Evolutionary conservation across 1,139 yeast genomes (phyloP).

Genomic region (Protomyces inundatus): DNA sequence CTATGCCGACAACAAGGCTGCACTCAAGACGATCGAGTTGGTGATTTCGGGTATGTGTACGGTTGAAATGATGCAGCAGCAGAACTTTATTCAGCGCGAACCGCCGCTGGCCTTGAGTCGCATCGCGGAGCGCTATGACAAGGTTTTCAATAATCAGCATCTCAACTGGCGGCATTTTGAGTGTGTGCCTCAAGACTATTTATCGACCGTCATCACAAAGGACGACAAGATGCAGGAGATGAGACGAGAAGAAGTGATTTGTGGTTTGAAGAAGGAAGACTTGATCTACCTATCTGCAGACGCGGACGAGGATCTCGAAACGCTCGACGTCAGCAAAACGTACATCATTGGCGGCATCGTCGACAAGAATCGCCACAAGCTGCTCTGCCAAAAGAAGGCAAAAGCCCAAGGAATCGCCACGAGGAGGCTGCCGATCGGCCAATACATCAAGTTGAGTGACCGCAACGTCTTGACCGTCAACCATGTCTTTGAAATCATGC

Average conservation of each 20-base stretch:
- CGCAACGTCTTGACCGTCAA: conserved; percentile 87
- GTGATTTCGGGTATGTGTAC: conserved; percentile 47
- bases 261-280: conserved; percentile 38
- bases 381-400: conserved; percentile 77
- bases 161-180: conserved; percentile 61
- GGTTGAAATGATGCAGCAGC: neutral
- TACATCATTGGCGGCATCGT: conserved; percentile 94
- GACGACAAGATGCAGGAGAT: conserved; percentile 27
- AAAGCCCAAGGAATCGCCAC: conserved; percentile 63
- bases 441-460: conserved; percentile 75
- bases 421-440: conserved; percentile 80
- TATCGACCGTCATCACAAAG: conserved; percentile 36
- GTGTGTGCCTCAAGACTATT: conserved; percentile 49
- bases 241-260: neutral
- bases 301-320: conserved; percentile 60
- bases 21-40: conserved; percentile 56
- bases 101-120: conserved; percentile 33
- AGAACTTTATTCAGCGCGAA: neutral
- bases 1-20: conserved; percentile 68
- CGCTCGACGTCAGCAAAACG: conserved; percentile 61
- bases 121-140: conserved; percentile 63
- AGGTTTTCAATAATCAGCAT: conserved; percentile 52
- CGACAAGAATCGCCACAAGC: conserved; percentile 86
- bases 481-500: conserved; percentile 84
- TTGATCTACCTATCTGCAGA: conserved; percentile 80